Conservation (phyloP, 257 asterid species). For the Mentha longifolia region DNA sequence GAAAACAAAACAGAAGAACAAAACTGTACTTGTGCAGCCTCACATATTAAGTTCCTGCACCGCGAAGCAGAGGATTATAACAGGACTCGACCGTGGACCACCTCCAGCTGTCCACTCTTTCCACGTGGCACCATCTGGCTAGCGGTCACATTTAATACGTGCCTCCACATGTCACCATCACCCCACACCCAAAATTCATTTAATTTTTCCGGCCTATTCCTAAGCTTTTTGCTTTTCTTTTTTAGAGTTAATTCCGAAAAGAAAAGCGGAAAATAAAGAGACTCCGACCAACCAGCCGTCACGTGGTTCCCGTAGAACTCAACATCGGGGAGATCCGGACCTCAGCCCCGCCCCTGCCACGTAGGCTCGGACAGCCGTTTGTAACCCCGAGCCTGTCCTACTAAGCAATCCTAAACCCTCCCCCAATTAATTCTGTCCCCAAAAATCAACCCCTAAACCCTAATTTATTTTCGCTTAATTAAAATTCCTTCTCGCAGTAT, state of each 20-base stretch:
- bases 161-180: slow-evolving; percentile 41
- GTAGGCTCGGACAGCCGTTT: slow-evolving; percentile 83
- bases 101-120: slow-evolving; percentile 35
- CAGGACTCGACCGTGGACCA: slow-evolving; percentile 31
- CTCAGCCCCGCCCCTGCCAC: slow-evolving; percentile 35
- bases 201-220: slow-evolving; percentile 13
- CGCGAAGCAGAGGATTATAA: slow-evolving; percentile 15
- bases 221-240: neutral
- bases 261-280: neutral
- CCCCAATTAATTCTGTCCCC: slow-evolving; percentile 12
- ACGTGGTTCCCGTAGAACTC: slow-evolving; percentile 59
- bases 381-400: slow-evolving; percentile 34
- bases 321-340: slow-evolving; percentile 35
- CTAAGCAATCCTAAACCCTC: slow-evolving; percentile 26
- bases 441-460: slow-evolving; percentile 21
- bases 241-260: neutral
- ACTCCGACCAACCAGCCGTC: slow-evolving; percentile 39
- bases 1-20: neutral
- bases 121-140: slow-evolving; percentile 41
- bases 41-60: neutral
- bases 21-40: neutral
- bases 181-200: slow-evolving; percentile 16
- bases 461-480: neutral
- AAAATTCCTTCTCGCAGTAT: slow-evolving; percentile 8
- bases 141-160: slow-evolving; percentile 40